Conservation (phyloP, 202 grass and related monocot species). For the Sporobolus alterniflorus region DNA sequence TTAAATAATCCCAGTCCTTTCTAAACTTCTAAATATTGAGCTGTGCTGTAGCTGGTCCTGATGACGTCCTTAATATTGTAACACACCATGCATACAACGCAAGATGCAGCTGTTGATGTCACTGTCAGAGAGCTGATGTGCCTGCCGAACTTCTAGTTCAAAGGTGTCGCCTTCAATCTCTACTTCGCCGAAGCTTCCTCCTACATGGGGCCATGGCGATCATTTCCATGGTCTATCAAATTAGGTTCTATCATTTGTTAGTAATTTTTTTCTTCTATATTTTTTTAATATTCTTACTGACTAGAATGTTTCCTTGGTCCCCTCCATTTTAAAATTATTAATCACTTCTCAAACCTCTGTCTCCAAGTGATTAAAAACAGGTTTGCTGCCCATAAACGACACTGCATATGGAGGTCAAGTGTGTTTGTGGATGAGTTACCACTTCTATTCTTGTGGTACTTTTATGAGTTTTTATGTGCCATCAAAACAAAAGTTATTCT, state of each 20-base stretch:
- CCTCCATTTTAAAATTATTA: background rate
- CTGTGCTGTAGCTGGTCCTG: background rate
- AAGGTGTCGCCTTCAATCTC: slow-evolving; percentile 20
- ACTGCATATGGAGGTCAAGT: background rate
- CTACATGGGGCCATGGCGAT: background rate
- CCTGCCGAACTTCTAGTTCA: background rate
- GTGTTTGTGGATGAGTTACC: background rate
- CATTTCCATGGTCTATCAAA: slow-evolving; percentile 11
- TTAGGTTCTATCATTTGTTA: background rate
- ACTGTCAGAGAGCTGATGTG: slow-evolving; percentile 6
- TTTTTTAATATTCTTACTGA: background rate
- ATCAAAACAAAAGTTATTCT: too few species aligned
- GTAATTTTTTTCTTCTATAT: background rate
- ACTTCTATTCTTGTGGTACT: too few species aligned
- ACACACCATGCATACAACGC: background rate
- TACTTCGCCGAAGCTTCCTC: slow-evolving; percentile 41
- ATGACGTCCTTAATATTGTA: slow-evolving; percentile 10
- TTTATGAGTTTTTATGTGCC: too few species aligned
- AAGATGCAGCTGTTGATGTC: slow-evolving; percentile 16
- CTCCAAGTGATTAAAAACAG: background rate
- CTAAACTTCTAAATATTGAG: slow-evolving; percentile 1
- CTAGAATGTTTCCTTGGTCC: background rate
- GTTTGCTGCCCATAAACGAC: background rate
- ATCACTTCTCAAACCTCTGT: background rate
- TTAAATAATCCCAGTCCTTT: background rate